Conservation (phyloP, 2,329 filamentous ascomycete species). For the Aspergillus nomiae region DNA sequence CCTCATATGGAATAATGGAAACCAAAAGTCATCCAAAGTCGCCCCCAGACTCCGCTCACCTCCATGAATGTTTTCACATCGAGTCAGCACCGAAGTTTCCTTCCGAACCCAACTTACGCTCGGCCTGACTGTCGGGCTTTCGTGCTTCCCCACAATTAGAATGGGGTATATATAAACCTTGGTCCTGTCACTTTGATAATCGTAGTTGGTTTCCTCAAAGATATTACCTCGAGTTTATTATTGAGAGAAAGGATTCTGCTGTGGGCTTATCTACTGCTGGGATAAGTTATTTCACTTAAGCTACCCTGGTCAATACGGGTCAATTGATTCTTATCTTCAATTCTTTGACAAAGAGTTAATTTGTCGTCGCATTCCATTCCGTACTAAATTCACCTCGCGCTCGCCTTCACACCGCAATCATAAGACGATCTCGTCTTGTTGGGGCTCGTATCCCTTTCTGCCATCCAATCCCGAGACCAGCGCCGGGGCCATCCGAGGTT, state of each 20-base stretch:
- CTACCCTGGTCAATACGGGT: not conserved
- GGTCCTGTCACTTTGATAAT: not conserved
- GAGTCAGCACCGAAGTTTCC: conserved; percentile 19
- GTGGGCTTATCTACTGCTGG: not conserved
- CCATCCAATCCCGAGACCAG: conserved; percentile 2
- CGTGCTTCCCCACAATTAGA: conserved; percentile 11
- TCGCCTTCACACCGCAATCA: not conserved
- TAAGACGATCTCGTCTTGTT: not conserved
- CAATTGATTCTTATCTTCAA: not conserved
- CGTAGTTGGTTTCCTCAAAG: not conserved
- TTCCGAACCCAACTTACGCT: conserved; percentile 21
- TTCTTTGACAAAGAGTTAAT: not conserved
- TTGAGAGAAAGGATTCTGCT: not conserved
- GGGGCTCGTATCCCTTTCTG: not conserved
- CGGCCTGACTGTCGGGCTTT: conserved; percentile 13
- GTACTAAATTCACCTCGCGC: not conserved
- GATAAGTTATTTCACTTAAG: not conserved
- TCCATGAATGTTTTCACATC: conserved; percentile 13
- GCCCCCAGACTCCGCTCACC: conserved; percentile 13
- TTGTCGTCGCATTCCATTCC: not conserved
- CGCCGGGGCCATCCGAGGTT: not conserved
- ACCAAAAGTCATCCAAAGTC: conserved; percentile 4
- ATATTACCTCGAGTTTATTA: not conserved
- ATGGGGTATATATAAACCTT: conserved; percentile 13
- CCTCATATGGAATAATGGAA: conserved; percentile 15